Percentiles rank a stretch among this genome's conserved stretches.
Evolutionary conservation across 805 yeast genomes (phyloP).

Genomic region (Yarrowia yakushimensis): DNA sequence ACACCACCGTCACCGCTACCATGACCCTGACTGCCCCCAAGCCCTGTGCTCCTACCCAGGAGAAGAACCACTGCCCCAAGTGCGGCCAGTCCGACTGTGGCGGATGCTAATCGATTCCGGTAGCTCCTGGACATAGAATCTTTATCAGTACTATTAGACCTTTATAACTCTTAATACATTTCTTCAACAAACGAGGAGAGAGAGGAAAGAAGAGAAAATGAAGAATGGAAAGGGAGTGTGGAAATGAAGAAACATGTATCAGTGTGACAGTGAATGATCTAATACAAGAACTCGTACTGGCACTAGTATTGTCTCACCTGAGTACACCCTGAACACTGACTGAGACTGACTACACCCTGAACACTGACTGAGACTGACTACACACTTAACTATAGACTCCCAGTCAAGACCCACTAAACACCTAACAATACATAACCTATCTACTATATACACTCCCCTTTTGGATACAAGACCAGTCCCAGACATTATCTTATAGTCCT

Average conservation of each 20-base stretch:
- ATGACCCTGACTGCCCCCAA: not conserved
- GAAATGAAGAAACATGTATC: no score
- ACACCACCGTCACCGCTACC: not conserved
- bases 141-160: not conserved
- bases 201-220: no score
- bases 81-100: slow-evolving; percentile 10
- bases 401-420: not conserved
- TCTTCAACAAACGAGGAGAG: no score
- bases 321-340: no score
- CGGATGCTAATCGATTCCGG: not conserved
- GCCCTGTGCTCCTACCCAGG: slow-evolving; percentile 9
- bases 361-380: no score
- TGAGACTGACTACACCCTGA: no score
- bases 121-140: no score
- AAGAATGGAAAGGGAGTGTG: no score
- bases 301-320: no score
- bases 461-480: not conserved
- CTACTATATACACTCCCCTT: slow-evolving; percentile 16
- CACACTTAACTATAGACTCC: no score
- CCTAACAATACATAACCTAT: slow-evolving; percentile 7
- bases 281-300: no score
- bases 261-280: no score
- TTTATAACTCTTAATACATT: slow-evolving; percentile 1
- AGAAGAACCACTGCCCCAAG: slow-evolving; percentile 12
- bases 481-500: not conserved